phyloP scores from a whole-genome alignment of 495 filamentous ascomycete genomes.

The Margaritispora aquatica region DNA sequence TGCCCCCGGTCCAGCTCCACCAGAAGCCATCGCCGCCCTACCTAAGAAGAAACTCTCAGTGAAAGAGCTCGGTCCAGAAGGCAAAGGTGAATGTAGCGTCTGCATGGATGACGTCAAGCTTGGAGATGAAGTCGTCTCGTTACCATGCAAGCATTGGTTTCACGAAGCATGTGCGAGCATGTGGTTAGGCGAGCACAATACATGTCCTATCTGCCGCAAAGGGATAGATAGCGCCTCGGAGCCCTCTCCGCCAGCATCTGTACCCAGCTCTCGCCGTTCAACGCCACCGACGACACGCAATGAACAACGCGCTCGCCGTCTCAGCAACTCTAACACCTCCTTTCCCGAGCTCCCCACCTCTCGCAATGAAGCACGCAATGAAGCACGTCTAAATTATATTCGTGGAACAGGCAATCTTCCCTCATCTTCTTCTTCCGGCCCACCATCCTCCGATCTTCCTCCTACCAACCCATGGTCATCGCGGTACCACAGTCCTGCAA shows the following conservation, averaged over 20 bases:
- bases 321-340: too few species aligned
- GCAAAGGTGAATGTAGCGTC: conserved; percentile 30
- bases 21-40: conserved; percentile 64
- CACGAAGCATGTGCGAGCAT: conserved; percentile 68
- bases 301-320: conserved; percentile 13
- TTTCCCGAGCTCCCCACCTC: too few species aligned
- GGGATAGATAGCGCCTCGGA: conserved; percentile 52
- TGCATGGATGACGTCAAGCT: conserved; percentile 83
- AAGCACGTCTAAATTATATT: conserved; percentile 23
- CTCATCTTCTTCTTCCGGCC: conserved; percentile 7
- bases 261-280: conserved; percentile 5
- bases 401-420: conserved; percentile 12
- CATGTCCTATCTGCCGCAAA: conserved; percentile 81
- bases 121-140: conserved; percentile 65
- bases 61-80: conserved; percentile 56
- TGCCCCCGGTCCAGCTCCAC: conserved; percentile 76
- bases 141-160: conserved; percentile 93
- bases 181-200: conserved; percentile 85
- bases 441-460: neutral
- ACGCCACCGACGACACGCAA: conserved; percentile 7
- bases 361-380: conserved; percentile 20
- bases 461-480: neutral
- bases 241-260: neutral
- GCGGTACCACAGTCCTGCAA: neutral
- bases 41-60: conserved; percentile 61